phyloP scores from a whole-genome alignment of 2,329 filamentous ascomycete species.

The Claviceps fusiformis region DNA sequence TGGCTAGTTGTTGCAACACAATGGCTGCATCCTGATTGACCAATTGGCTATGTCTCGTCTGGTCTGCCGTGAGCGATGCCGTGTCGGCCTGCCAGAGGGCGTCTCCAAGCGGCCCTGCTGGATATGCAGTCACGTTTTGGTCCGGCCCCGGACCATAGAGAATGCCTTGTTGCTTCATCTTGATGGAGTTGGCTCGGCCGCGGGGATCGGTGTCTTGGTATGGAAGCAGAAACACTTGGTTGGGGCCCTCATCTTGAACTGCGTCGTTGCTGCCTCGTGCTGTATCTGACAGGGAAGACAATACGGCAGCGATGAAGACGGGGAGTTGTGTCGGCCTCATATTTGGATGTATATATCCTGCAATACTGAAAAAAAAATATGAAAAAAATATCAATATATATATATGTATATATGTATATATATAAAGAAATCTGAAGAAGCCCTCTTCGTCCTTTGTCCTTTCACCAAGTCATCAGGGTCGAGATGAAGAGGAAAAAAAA shows the following conservation, averaged over 20 bases:
- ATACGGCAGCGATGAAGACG: not conserved
- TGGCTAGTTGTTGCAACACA: not conserved
- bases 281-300: not conserved
- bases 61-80: not conserved
- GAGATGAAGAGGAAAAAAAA: too few species aligned
- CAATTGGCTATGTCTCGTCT: not conserved
- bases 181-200: not conserved
- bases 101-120: not conserved
- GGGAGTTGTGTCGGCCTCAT: not conserved
- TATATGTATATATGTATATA: too few species aligned
- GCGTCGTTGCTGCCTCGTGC: not conserved
- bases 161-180: not conserved
- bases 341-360: not conserved
- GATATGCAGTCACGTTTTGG: constrained; percentile 1
- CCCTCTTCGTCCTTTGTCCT: too few species aligned
- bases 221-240: not conserved
- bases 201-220: not conserved
- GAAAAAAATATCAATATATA: not conserved
- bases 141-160: constrained; percentile 1
- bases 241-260: not conserved
- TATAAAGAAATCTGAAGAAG: too few species aligned
- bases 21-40: not conserved
- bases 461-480: too few species aligned
- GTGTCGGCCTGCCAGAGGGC: not conserved
- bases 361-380: too few species aligned